Conservation (phyloP, 1,284 basidiomycete species). For the Fomes fomentarius region DNA sequence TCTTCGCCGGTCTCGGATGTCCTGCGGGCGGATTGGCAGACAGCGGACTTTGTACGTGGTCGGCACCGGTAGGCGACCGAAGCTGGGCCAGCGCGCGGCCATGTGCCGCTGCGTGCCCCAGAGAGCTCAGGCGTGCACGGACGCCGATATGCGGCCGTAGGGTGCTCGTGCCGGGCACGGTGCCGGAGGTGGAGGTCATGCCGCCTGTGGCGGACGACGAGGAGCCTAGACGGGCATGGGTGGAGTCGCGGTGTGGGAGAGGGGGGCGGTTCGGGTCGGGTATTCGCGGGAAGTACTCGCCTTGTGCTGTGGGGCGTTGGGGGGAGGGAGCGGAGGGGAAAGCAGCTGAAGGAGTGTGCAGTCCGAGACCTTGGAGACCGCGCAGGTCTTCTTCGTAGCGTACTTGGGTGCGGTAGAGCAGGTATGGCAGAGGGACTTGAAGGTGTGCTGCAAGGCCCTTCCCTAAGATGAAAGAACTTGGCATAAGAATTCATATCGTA, state of each 20-base stretch:
- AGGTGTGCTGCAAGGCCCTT: conserved; percentile 78
- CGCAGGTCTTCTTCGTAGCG: conserved; percentile 81
- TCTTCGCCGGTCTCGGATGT: conserved; percentile 44
- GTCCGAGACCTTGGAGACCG: conserved; percentile 62
- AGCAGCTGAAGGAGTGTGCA: conserved; percentile 22
- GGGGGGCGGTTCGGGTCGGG: conserved; percentile 17
- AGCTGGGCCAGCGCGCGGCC: conserved; percentile 13
- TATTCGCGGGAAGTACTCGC: conserved; percentile 27
- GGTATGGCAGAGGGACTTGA: conserved; percentile 77
- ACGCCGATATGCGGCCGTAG: conserved; percentile 51
- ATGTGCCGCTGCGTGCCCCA: conserved; percentile 45
- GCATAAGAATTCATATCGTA: neutral
- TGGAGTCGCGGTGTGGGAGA: conserved; percentile 13
- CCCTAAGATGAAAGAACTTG: conserved; percentile 49
- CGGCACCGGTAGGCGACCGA: conserved; percentile 6
- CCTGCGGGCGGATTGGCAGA: conserved; percentile 41
- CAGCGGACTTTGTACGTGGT: conserved; percentile 15
- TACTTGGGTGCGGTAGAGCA: conserved; percentile 77
- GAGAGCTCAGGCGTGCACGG: conserved; percentile 69
- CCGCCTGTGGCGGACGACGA: conserved; percentile 10
- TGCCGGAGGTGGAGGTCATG: conserved; percentile 15
- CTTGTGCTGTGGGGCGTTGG: conserved; percentile 7
- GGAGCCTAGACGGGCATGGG: conserved; percentile 10
- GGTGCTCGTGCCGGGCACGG: conserved; percentile 21
- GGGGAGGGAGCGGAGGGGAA: conserved; percentile 35